Conservation (phyloP, 805 yeast genomes). For the Candida gorgasii region DNA sequence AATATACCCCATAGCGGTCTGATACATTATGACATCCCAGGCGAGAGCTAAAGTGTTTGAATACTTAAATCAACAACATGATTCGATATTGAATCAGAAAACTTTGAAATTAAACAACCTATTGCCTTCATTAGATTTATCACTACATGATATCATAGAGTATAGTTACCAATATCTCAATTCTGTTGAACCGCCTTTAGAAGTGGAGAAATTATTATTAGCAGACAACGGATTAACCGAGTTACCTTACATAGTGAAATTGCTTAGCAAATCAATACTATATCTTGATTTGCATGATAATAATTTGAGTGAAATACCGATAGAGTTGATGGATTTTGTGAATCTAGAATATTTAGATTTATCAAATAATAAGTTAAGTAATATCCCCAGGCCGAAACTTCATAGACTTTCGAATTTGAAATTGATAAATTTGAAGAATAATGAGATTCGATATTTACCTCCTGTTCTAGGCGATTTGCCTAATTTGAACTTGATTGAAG, state of each 20-base stretch:
- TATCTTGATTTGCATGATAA: slow-evolving; percentile 71
- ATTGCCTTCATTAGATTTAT: slow-evolving; percentile 8
- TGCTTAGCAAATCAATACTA: slow-evolving; percentile 45
- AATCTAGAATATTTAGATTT: slow-evolving; percentile 66
- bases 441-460: slow-evolving; percentile 56
- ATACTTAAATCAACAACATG: slow-evolving; percentile 25
- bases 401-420: slow-evolving; percentile 46
- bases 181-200: slow-evolving; percentile 25
- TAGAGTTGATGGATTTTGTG: slow-evolving; percentile 29
- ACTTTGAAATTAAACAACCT: slow-evolving; percentile 22
- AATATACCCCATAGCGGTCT: background rate
- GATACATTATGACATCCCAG: slow-evolving; percentile 2
- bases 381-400: slow-evolving; percentile 47
- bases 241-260: slow-evolving; percentile 49
- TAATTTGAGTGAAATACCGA: slow-evolving; percentile 54
- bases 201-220: slow-evolving; percentile 53
- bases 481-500: slow-evolving; percentile 56
- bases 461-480: slow-evolving; percentile 51
- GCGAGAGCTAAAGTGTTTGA: slow-evolving; percentile 14
- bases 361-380: slow-evolving; percentile 53
- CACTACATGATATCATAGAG: slow-evolving; percentile 24
- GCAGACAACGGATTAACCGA: slow-evolving; percentile 49
- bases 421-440: slow-evolving; percentile 62
- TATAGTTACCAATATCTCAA: slow-evolving; percentile 22
- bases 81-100: slow-evolving; percentile 20